These are phyloP conservation scores for Penicillium fimorum DNA, from an alignment of 495 filamentous ascomycete genomes.

Conservation along the genomic window DNA sequence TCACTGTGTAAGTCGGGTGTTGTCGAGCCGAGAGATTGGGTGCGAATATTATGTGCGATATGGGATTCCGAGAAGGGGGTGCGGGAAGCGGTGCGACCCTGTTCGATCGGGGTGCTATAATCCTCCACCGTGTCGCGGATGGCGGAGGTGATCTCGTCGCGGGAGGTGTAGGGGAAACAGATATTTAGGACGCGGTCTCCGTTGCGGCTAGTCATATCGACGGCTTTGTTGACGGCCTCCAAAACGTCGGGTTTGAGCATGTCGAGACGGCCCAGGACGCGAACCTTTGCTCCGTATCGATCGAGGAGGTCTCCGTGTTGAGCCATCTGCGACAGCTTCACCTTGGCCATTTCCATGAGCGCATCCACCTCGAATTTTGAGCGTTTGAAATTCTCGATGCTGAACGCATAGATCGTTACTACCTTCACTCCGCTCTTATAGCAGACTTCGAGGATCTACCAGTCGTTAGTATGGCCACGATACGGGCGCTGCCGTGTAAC, in stretches of 20 bases:
- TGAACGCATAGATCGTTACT: constrained; percentile 97
- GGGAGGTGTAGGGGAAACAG: constrained; percentile 94
- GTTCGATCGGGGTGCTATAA: constrained; percentile 65
- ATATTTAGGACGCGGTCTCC: constrained; percentile 84
- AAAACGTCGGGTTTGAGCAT: constrained; percentile 82
- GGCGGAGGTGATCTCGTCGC: constrained; percentile 93
- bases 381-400: constrained; percentile 97
- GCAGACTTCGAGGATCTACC: constrained; percentile 89
- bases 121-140: constrained; percentile 82
- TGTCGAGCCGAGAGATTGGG: constrained; percentile 48
- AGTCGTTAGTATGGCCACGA: constrained; percentile 4
- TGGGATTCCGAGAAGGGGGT: constrained; percentile 77
- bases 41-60: constrained; percentile 78
- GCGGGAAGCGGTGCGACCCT: constrained; percentile 26
- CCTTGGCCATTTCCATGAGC: constrained; percentile 95
- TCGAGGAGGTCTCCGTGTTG: constrained; percentile 94
- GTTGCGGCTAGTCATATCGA: constrained; percentile 79
- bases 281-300: constrained; percentile 83
- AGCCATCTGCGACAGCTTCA: constrained; percentile 83
- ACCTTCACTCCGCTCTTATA: constrained; percentile 93
- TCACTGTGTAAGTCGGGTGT: constrained; percentile 38
- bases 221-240: constrained; percentile 79
- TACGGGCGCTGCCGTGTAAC: constrained; percentile 4
- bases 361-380: constrained; percentile 98
- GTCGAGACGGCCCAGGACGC: constrained; percentile 77